Percentiles rank a stretch among this genome's conserved stretches.
Evolutionary conservation across 805 yeast species (phyloP).

Genomic region (Metschnikowia baotianmanensis): DNA sequence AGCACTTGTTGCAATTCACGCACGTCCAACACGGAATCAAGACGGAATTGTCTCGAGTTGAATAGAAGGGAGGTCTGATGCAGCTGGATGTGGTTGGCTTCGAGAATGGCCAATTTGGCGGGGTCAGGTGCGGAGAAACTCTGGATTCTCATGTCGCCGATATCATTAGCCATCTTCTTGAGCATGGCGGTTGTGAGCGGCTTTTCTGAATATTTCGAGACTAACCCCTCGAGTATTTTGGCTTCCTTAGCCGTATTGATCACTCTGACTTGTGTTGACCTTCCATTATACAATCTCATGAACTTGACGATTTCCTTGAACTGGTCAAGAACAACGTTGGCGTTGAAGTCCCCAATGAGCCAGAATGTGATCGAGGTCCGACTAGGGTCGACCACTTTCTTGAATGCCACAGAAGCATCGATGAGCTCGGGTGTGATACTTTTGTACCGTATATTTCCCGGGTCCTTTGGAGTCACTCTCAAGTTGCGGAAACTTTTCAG

Average conservation of each 20-base stretch:
- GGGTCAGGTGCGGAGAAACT: slow-evolving; percentile 4
- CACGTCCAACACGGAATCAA: slow-evolving; percentile 21
- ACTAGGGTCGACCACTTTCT: slow-evolving; percentile 10
- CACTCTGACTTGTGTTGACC: slow-evolving; percentile 38
- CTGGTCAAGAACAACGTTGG: slow-evolving; percentile 40
- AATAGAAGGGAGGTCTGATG: slow-evolving; percentile 42
- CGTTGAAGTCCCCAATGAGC: slow-evolving; percentile 56
- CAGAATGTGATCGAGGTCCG: slow-evolving; percentile 51
- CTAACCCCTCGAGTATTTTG: slow-evolving; percentile 3
- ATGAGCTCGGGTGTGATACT: slow-evolving; percentile 26
- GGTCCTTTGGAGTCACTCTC: slow-evolving; percentile 33
- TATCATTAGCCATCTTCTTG: slow-evolving; percentile 38
- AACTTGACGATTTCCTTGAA: slow-evolving; percentile 35
- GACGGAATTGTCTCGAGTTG: slow-evolving; percentile 53
- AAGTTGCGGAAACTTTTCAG: slow-evolving; percentile 47
- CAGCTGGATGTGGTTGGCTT: slow-evolving; percentile 29
- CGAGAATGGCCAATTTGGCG: slow-evolving; percentile 22
- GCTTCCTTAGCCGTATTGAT: slow-evolving; percentile 23
- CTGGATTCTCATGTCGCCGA: slow-evolving; percentile 15
- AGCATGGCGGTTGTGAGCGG: slow-evolving; percentile 44
- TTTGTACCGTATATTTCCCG: slow-evolving; percentile 33
- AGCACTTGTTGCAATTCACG: slow-evolving; percentile 38
- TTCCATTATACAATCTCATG: slow-evolving; percentile 19
- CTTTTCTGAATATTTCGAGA: slow-evolving; percentile 13
- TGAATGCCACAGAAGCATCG: slow-evolving; percentile 23